Evolutionary conservation across 345 rosid genomes (phyloP).

Genomic region (Luvunga scandens): DNA sequence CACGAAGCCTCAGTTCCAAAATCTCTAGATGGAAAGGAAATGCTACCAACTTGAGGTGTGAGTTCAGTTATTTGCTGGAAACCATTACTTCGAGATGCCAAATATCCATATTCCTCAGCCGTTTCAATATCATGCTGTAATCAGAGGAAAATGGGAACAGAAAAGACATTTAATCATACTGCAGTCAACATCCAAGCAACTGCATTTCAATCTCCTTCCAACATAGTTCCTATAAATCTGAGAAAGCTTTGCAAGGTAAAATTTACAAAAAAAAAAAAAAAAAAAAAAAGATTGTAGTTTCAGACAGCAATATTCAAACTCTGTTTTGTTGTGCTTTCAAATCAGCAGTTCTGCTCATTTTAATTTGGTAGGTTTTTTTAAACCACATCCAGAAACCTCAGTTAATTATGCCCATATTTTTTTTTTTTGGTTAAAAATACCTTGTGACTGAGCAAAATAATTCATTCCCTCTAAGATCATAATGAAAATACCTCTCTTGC

Average conservation of each 20-base stretch:
- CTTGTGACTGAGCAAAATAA: constrained; percentile 3
- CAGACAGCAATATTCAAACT: neutral
- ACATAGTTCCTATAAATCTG: neutral
- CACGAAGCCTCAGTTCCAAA: constrained; percentile 45
- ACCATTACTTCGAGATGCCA: constrained; percentile 49
- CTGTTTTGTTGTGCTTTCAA: neutral
- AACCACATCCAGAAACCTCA: neutral
- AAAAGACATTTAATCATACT: neutral
- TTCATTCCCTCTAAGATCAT: neutral
- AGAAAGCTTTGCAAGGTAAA: neutral
- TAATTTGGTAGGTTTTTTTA: neutral
- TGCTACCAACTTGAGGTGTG: constrained; percentile 32
- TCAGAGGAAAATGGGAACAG: neutral
- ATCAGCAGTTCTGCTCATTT: too few species aligned
- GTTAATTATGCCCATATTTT: neutral
- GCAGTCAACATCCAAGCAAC: neutral
- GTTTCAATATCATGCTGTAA: constrained; percentile 49
- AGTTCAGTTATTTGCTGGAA: constrained; percentile 43
- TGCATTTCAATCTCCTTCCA: neutral
- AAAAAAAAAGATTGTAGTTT: too few species aligned
- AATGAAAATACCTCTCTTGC: constrained; percentile 61
- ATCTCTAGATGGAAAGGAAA: constrained; percentile 33
- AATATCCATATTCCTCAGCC: constrained; percentile 46
- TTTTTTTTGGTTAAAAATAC: neutral
- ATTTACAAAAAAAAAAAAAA: too few species aligned